Conservation (phyloP, 257 asterid species). For the Primulina huaijiensis region DNA sequence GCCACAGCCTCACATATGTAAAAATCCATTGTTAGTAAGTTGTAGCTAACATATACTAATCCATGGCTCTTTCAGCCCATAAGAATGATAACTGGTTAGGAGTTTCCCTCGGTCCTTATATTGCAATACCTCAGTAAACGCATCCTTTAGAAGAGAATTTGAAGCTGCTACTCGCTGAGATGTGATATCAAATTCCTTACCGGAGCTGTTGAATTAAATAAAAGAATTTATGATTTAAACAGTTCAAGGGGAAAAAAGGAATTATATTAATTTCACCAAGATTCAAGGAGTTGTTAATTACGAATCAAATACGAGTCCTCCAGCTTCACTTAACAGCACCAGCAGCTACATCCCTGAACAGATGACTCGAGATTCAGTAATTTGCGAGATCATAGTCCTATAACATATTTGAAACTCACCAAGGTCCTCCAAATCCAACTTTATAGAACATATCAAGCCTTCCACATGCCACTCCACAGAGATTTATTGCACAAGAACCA, state of each 20-base stretch:
- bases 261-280: slow-evolving; percentile 1
- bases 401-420: slow-evolving; percentile 34
- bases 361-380: slow-evolving; percentile 15
- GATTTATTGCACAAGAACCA: slow-evolving; percentile 88
- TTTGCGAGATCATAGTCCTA: slow-evolving; percentile 8
- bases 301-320: slow-evolving; percentile 83
- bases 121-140: slow-evolving; percentile 58
- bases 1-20: neutral
- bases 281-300: slow-evolving; percentile 35
- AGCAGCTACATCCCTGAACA: slow-evolving; percentile 79
- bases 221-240: neutral
- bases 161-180: slow-evolving; percentile 80
- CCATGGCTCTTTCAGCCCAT: neutral
- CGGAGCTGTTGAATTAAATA: slow-evolving; percentile 47
- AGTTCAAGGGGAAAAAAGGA: neutral
- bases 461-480: slow-evolving; percentile 84
- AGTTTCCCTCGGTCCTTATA: slow-evolving; percentile 44
- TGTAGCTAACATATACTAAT: neutral
- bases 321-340: slow-evolving; percentile 85
- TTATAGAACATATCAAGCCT: slow-evolving; percentile 82
- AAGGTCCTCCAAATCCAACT: slow-evolving; percentile 81
- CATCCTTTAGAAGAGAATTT: slow-evolving; percentile 57
- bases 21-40: neutral
- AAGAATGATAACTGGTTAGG: slow-evolving; percentile 20
- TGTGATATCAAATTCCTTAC: slow-evolving; percentile 61